Evolutionary conservation across 176 grass and related monocot genomes (phyloP), one percentile per base, ranked within the genome.

Genomic region (Poa pratensis): DNA sequence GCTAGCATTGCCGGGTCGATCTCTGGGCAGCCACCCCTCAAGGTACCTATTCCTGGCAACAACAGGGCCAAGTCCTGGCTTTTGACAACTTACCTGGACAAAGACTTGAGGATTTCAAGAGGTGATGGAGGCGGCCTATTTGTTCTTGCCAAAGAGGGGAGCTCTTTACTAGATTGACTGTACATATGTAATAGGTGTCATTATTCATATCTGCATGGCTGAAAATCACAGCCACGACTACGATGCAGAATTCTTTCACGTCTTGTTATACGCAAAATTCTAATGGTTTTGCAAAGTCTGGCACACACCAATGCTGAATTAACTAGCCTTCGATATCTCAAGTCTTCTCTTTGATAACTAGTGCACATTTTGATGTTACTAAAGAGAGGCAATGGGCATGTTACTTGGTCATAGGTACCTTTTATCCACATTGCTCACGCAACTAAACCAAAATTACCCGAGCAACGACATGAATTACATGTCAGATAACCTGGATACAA

Each of bases 51-150:
- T 52, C 89, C 91, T 2, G 68, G 87, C 39, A 90, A 92, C 86
- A 92, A 90, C 79, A 82, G 86, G 72, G 88, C 69, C 5, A 70
- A 49, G 53, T 94, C 96, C 0, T 96, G 96, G 93, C 96, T 98
- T 77, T 65, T 98, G 91, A 98, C 88, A 20, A 98, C 96, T 43
- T 96, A 95, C 87, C 86, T 98, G 6, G 93, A 98, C 67, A 86
- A 92, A 69, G 93, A 98, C 58, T 81, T 98, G 11, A 95, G 96
- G 82, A 92, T 98, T 73, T 98, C 96, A 1, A 95, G 91, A 83
- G 93, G 96, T 0, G 93, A 98, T 46, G 96, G 96, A 5, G 93
- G 96, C 2, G 91, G 96, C 19, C 65, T 98, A 35, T 98, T 98
- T 82, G 71, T 98, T 84, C 96, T 98, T 54, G 93, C 67, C 37